Percentiles rank a stretch among this genome's conserved stretches.
These are phyloP conservation scores for Teunomyces pallodes DNA, from an alignment of 805 yeast genomes.

Conservation along the genomic window DNA sequence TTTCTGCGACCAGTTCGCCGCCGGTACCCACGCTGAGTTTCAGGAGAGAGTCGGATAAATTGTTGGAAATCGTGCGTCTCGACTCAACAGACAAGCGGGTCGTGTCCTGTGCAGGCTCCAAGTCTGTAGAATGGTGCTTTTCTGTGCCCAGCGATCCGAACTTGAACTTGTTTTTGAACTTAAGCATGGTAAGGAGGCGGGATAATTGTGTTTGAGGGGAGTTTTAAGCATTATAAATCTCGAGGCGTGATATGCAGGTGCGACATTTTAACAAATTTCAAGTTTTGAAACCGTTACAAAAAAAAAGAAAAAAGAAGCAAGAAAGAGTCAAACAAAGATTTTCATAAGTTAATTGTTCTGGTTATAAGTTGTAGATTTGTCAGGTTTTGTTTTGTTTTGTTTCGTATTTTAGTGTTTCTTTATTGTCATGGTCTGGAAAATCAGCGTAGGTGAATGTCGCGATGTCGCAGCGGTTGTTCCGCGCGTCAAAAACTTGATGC, in stretches of 20 bases:
- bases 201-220: not conserved
- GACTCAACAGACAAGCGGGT: conserved; percentile 25
- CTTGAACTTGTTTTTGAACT: conserved; percentile 29
- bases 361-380: not conserved
- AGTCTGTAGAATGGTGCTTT: conserved; percentile 4
- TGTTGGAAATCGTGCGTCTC: conserved; percentile 20
- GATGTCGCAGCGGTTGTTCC: no score
- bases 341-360: no score
- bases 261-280: not conserved
- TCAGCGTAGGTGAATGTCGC: no score
- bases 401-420: not conserved
- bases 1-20: conserved; percentile 1
- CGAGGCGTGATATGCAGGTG: not conserved
- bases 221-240: not conserved
- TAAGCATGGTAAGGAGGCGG: conserved; percentile 17
- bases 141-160: conserved; percentile 18
- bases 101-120: conserved; percentile 9
- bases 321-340: not conserved
- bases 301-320: not conserved
- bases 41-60: conserved; percentile 21
- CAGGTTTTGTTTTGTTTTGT: not conserved
- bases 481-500: no score
- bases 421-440: no score
- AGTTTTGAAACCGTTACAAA: not conserved
- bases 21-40: conserved; percentile 13